A percentile compares a stretch with the other conserved stretches of the same genome.
Evolutionary conservation across 2,329 filamentous ascomycete species (phyloP).

Genomic region (Aspergillus nomiae): DNA sequence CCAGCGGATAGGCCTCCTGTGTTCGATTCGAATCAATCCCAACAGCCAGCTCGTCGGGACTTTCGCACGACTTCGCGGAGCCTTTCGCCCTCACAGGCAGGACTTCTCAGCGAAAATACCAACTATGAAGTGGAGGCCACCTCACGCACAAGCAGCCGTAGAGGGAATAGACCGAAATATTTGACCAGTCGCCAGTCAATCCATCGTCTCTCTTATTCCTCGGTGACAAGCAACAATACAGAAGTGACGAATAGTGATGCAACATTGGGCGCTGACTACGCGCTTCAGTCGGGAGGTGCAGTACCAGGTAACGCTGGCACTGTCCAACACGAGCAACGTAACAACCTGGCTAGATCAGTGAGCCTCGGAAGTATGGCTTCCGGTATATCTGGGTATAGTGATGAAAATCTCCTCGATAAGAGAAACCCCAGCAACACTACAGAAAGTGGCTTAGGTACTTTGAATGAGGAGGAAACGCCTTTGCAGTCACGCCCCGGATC

Average conservation of each 20-base stretch:
- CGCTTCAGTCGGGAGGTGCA: constrained; percentile 78
- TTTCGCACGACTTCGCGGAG: constrained; percentile 29
- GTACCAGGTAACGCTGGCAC: constrained; percentile 50
- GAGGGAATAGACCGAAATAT: constrained; percentile 56
- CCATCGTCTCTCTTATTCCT: constrained; percentile 62
- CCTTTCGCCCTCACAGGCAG: constrained; percentile 29
- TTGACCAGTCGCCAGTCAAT: constrained; percentile 58
- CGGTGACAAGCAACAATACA: constrained; percentile 55
- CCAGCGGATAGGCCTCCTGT: constrained; percentile 23
- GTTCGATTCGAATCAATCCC: constrained; percentile 25
- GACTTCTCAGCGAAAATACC: constrained; percentile 30
- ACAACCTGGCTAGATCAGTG: constrained; percentile 69
- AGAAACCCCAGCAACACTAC: constrained; percentile 42
- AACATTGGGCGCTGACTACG: constrained; percentile 76
- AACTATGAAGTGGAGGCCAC: constrained; percentile 25
- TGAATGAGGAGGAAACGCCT: constrained; percentile 61
- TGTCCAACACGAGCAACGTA: constrained; percentile 32
- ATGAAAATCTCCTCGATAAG: constrained; percentile 48
- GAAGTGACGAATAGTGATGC: constrained; percentile 70
- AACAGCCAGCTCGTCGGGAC: constrained; percentile 30
- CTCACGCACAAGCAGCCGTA: constrained; percentile 29
- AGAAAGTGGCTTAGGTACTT: constrained; percentile 55
- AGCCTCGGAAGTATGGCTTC: constrained; percentile 91
- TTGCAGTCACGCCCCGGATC: constrained; percentile 39
- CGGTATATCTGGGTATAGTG: constrained; percentile 61